Base-by-base conservation (phyloP, 192 early-diverging fungal genomes). In the Podila epicladia region DNA sequence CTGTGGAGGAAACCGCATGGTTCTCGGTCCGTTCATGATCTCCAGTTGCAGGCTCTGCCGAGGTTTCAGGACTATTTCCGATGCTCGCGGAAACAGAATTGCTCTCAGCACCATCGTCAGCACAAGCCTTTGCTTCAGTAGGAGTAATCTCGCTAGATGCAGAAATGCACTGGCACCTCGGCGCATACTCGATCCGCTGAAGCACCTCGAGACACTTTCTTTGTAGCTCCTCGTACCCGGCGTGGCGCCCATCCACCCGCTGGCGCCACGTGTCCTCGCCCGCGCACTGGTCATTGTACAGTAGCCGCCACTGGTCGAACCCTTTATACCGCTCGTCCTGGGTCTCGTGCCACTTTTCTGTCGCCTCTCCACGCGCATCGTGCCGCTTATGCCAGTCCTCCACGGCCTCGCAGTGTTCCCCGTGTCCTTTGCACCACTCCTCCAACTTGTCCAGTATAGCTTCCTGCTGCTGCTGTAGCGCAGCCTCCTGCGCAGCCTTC, bases 361-460 rank as follows among this genome's bases (percentile, higher is more conserved):
- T 60, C 3, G 35, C 28, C 31, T 72, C 45, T 37, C 64, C 62
- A 9, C 49, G 22, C 4, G 71, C 69, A 15, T 57, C 64, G 1
- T 72, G 69, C 22, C 49, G 58, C 48, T 4, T 65, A 5, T 72
- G 65, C 28, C 71, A 62, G 5, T 55, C 65, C 1, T 68, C 59
- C 24, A 78, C n/a, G 9, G 17, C 11, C 53, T 4, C 59, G 4
- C 59, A 32, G 26, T 31, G 59, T 1, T 33, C 31, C 26, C 9
- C 31, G 9, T 61, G 33, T 3, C 37, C 61, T 13, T 33, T 63
- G n/a, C 28, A 32, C 3, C 62, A 64, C 6, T 26, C 64, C n/a
- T 67, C 65, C 12, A 72, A 65, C 5, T 64, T 50, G 0, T 59
- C 2, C 4, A 70, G 33, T 1, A 65, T 41, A 13, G 12, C 8